phyloP scores from a whole-genome alignment of 352 stramenopile species.

The Phytophthora agathidicida region DNA sequence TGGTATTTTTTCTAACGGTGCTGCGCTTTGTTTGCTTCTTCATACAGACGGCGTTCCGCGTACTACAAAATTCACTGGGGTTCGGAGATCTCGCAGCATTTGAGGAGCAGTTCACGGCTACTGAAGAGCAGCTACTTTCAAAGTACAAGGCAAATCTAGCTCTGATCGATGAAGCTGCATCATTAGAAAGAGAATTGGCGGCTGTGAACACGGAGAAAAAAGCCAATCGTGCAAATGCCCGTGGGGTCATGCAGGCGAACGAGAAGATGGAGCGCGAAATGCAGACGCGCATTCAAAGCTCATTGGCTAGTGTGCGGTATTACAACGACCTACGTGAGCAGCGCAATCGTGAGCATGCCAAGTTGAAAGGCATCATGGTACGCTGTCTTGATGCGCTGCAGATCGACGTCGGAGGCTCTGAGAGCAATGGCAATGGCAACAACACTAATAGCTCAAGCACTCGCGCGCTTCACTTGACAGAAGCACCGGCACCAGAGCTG shows the following conservation, averaged over 20 bases:
- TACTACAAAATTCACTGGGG: constrained; percentile 56
- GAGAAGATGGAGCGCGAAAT: constrained; percentile 45
- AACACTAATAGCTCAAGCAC: not conserved
- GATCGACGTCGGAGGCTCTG: constrained; percentile 16
- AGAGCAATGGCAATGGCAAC: not conserved
- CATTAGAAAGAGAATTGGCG: constrained; percentile 42
- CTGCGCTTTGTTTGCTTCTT: not conserved
- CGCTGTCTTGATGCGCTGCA: constrained; percentile 69
- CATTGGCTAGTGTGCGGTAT: constrained; percentile 35
- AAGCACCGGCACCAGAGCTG: constrained; percentile 49
- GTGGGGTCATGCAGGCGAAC: constrained; percentile 37
- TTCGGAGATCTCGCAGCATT: constrained; percentile 37
- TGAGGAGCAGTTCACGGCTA: constrained; percentile 52
- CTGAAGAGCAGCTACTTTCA: constrained; percentile 67
- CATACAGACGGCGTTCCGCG: constrained; percentile 48
- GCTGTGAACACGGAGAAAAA: constrained; percentile 36
- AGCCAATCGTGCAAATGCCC: constrained; percentile 39
- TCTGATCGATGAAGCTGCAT: constrained; percentile 56
- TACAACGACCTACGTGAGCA: constrained; percentile 63
- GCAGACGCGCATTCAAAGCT: constrained; percentile 30
- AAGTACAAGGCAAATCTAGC: constrained; percentile 64
- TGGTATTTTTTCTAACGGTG: not conserved
- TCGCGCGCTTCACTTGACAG: constrained; percentile 49
- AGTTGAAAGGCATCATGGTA: constrained; percentile 59
- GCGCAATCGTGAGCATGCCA: constrained; percentile 55